phyloP scores from a whole-genome alignment of 1,139 yeast genomes.

The Blastobotrys raffinosifermentans region DNA sequence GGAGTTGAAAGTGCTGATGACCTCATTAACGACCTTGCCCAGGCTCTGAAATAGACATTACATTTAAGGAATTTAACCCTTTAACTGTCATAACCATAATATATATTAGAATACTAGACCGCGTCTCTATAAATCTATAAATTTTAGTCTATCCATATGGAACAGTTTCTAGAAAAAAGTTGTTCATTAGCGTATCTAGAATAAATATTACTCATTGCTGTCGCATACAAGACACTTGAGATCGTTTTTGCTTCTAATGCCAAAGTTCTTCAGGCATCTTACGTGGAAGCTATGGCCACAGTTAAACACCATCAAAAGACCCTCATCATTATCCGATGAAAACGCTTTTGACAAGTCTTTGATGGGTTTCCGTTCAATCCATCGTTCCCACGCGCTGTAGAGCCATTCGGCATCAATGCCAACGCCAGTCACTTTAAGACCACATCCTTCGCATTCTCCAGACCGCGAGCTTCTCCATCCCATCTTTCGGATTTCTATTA shows the following conservation, averaged over 20 bases:
- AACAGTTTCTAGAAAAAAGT: too few relatives aligned
- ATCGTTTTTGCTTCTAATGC: constrained; percentile 20
- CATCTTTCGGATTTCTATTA: constrained; percentile 38
- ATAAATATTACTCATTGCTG: constrained; percentile 7
- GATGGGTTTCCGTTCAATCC: constrained; percentile 15
- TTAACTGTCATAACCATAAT: too few relatives aligned
- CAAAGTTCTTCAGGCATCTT: constrained; percentile 48
- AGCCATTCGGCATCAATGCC: constrained; percentile 39
- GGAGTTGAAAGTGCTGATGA: constrained; percentile 76
- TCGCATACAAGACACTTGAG: constrained; percentile 19
- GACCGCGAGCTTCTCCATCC: constrained; percentile 57
- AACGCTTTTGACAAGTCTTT: constrained; percentile 1
- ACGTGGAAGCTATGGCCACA: constrained; percentile 68
- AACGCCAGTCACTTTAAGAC: constrained; percentile 58
- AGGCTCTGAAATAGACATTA: too few relatives aligned
- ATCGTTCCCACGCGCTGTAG: constrained; percentile 30
- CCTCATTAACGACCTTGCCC: constrained; percentile 56
- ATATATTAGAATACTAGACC: too few relatives aligned
- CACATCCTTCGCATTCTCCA: constrained; percentile 65
- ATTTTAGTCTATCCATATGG: too few relatives aligned
- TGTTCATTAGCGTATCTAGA: too few relatives aligned
- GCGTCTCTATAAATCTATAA: too few relatives aligned
- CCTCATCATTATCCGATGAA: constrained; percentile 7
- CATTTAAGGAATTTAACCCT: too few relatives aligned
- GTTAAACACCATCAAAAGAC: constrained; percentile 41